Conservation (phyloP, 805 yeast species). For the Saturnispora gosingensis region DNA sequence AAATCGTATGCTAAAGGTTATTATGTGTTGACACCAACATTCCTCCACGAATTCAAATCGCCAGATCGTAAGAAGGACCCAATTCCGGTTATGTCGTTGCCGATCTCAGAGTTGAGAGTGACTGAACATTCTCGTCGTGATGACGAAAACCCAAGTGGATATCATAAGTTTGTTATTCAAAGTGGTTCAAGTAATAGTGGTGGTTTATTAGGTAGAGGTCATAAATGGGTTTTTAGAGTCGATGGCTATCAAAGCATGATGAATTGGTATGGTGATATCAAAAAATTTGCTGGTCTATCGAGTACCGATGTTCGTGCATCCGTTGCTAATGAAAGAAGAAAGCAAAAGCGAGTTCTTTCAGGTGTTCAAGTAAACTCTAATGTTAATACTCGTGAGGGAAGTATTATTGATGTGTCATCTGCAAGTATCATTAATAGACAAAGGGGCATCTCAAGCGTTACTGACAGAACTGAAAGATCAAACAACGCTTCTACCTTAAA, state of each 20-base stretch:
- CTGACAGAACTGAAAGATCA: conserved; percentile 3
- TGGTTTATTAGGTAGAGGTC: conserved; percentile 70
- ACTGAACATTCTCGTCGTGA: conserved; percentile 76
- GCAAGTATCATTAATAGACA: conserved; percentile 1
- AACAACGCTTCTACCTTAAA: not conserved
- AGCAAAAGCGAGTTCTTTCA: conserved; percentile 14
- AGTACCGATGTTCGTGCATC: conserved; percentile 52
- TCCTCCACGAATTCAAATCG: conserved; percentile 82
- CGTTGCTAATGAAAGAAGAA: conserved; percentile 30
- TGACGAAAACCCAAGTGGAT: conserved; percentile 41
- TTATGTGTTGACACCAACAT: conserved; percentile 84
- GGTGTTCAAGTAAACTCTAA: conserved; percentile 3
- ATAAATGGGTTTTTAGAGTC: conserved; percentile 93
- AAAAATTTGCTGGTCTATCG: conserved; percentile 52
- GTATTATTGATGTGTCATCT: not conserved
- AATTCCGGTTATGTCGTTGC: conserved; percentile 72
- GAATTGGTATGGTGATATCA: conserved; percentile 76
- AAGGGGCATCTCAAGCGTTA: conserved; percentile 2
- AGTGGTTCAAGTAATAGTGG: conserved; percentile 63
- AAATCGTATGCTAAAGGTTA: conserved; percentile 87
- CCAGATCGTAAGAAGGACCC: conserved; percentile 75
- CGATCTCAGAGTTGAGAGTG: conserved; percentile 70
- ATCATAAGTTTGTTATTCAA: conserved; percentile 69
- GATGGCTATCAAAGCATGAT: conserved; percentile 73
- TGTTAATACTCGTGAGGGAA: conserved; percentile 6